These are phyloP conservation scores for Amaranthus tricolor DNA, from an alignment of 179 eudicot genomes.

Conservation along the genomic window DNA sequence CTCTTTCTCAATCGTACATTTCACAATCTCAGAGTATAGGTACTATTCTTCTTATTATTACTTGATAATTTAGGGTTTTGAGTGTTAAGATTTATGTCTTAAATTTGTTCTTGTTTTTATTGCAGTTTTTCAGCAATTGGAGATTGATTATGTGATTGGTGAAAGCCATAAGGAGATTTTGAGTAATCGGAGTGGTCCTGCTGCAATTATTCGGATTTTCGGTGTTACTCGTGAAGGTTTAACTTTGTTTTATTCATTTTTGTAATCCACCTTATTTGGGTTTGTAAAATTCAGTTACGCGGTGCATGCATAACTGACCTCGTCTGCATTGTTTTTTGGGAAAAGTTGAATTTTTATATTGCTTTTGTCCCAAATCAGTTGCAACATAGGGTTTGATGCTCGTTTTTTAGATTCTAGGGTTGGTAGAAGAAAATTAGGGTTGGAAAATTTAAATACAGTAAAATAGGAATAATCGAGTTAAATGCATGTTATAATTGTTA, in stretches of 20 bases:
- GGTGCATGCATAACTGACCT: neutral
- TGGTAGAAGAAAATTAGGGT: too few relatives aligned
- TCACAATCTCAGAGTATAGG: conserved; percentile 53
- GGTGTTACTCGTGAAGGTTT: conserved; percentile 91
- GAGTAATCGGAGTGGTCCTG: conserved; percentile 64
- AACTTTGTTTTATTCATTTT: neutral
- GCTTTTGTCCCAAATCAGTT: too few relatives aligned
- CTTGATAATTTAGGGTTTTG: conserved; percentile 18
- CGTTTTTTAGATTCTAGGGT: too few relatives aligned
- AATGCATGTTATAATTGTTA: too few relatives aligned
- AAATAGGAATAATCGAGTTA: too few relatives aligned
- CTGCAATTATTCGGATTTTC: conserved; percentile 83
- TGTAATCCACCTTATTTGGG: neutral
- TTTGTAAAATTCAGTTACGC: neutral
- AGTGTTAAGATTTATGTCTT: neutral
- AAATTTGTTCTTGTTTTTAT: neutral
- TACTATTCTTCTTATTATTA: conserved; percentile 5
- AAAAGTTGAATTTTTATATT: too few relatives aligned
- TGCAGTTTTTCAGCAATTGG: conserved; percentile 90
- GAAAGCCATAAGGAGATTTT: conserved; percentile 66
- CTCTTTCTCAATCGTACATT: conserved; percentile 37
- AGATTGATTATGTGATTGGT: conserved; percentile 84
- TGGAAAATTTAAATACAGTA: too few relatives aligned
- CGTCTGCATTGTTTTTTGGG: too few relatives aligned
- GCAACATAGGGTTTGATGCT: too few relatives aligned